Conservation (phyloP, 257 asterid species). For the Solanum infundibuliforme region DNA sequence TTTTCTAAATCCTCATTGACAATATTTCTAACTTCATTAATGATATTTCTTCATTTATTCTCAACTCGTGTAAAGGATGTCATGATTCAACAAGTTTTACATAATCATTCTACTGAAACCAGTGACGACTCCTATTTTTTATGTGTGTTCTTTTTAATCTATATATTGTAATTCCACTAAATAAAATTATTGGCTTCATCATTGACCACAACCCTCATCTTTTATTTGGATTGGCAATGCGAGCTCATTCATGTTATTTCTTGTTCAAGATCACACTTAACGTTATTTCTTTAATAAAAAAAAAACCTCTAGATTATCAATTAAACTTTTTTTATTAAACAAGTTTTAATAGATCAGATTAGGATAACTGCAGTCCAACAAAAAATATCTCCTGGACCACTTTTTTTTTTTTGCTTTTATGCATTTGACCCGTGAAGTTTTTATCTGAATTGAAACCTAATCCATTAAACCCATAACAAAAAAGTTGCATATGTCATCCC, state of each 20-base stretch:
- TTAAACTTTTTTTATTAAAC: not conserved
- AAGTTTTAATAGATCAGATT: not conserved
- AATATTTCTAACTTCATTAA: not conserved
- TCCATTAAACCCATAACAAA: slow-evolving; percentile 5
- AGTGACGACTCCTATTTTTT: not conserved
- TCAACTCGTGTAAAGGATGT: not conserved
- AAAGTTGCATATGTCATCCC: slow-evolving; percentile 11
- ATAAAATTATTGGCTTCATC: not conserved
- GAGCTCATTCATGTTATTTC: not conserved
- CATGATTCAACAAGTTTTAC: not conserved
- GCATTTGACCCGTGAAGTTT: not conserved
- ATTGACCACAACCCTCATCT: not conserved
- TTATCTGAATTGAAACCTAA: slow-evolving; percentile 8
- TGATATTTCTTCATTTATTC: not conserved
- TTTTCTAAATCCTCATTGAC: not conserved
- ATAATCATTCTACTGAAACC: not conserved
- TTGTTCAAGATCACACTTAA: no score
- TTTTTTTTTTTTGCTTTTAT: not conserved
- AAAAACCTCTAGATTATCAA: not conserved
- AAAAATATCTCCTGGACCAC: not conserved
- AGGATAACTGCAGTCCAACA: not conserved
- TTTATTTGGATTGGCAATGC: not conserved
- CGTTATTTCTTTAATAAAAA: not conserved
- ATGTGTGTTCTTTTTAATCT: no score
- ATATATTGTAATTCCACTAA: no score